Conservation (phyloP, 345 rosid genomes). For the Aquilaria sinensis region DNA sequence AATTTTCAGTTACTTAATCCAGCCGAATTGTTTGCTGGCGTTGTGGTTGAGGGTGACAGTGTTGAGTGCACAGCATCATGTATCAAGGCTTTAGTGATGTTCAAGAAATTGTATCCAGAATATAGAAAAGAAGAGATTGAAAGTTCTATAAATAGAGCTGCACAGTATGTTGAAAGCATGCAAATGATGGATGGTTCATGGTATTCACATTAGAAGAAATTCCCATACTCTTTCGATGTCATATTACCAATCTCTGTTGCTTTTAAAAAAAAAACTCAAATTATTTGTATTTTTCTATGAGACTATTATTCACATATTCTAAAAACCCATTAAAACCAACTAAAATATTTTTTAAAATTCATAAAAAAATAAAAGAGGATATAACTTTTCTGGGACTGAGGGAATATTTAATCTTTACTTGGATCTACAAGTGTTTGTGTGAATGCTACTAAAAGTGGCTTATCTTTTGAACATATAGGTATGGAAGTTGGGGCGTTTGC, state of each 20-base stretch:
- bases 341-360: too few species aligned
- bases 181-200: slow-evolving; percentile 59
- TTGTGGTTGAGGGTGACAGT: slow-evolving; percentile 38
- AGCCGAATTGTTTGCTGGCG: slow-evolving; percentile 44
- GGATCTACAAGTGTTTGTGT: too few species aligned
- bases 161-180: slow-evolving; percentile 26
- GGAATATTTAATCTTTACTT: too few species aligned
- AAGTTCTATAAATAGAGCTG: slow-evolving; percentile 34
- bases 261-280: too few species aligned
- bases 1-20: slow-evolving; percentile 49
- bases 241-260: too few species aligned
- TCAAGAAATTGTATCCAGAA: slow-evolving; percentile 36
- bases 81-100: slow-evolving; percentile 29
- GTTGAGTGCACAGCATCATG: slow-evolving; percentile 57
- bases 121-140: slow-evolving; percentile 46
- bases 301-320: too few species aligned
- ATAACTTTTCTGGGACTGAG: too few species aligned
- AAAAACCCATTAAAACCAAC: too few species aligned
- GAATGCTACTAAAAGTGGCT: too few species aligned
- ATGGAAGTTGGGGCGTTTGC: slow-evolving; percentile 58
- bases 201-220: slow-evolving; percentile 9
- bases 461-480: slow-evolving; percentile 17
- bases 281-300: too few species aligned
- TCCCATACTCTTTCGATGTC: too few species aligned
- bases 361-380: too few species aligned